Evolutionary conservation across 164 flowering plant genomes (phyloP).

Genomic region (Tetrastigma voinierianum): DNA sequence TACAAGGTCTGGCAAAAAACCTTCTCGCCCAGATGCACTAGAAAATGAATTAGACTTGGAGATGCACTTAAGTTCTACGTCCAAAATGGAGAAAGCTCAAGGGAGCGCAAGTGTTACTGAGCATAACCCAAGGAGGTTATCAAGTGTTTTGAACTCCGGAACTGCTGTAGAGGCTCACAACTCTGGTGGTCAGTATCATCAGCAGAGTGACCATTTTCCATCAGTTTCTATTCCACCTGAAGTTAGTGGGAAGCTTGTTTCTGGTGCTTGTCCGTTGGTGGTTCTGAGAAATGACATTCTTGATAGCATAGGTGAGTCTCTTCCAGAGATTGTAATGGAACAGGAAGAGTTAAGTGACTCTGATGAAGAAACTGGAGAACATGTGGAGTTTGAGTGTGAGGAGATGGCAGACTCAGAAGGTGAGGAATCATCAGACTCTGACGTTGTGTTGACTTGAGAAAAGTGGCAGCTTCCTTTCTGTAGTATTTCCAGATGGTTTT

Average conservation of each 20-base stretch:
- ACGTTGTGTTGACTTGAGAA: constrained; percentile 27
- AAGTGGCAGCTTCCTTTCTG: constrained; percentile 40
- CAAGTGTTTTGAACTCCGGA: constrained; percentile 13
- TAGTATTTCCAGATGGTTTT: constrained; percentile 4
- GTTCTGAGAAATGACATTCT: constrained; percentile 13
- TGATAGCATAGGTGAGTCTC: constrained; percentile 45
- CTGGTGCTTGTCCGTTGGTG: constrained; percentile 17
- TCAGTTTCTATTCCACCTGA: neutral
- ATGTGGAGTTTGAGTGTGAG: constrained; percentile 93
- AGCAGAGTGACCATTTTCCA: constrained; percentile 3
- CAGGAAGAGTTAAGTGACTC: constrained; percentile 98
- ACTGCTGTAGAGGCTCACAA: neutral
- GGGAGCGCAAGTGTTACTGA: constrained; percentile 20
- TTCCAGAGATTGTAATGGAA: constrained; percentile 91
- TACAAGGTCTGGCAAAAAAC: constrained; percentile 10
- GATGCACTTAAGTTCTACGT: constrained; percentile 62
- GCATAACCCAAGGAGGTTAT: constrained; percentile 12
- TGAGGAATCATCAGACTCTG: constrained; percentile 56
- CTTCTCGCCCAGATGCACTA: constrained; percentile 28
- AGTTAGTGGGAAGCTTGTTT: constrained; percentile 9
- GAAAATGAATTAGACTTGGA: constrained; percentile 69
- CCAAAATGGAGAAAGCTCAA: constrained; percentile 30
- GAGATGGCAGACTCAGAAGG: constrained; percentile 96
- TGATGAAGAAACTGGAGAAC: constrained; percentile 82
- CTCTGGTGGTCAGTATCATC: neutral